Evolutionary conservation across 257 asterid genomes (phyloP).

Genomic region (Apocynum venetum): DNA sequence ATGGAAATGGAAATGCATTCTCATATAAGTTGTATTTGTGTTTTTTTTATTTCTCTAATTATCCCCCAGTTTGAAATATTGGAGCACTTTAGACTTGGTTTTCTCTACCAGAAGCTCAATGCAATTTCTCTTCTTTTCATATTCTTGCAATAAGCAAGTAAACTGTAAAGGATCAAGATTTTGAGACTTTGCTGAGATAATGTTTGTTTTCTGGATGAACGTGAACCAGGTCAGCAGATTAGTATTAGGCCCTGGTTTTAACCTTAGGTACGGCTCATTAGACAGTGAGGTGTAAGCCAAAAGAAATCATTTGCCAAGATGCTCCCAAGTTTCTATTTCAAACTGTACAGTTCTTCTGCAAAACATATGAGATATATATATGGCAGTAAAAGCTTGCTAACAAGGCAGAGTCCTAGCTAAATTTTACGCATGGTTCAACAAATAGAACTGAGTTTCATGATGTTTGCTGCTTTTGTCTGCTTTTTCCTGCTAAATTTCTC

Average conservation of each 20-base stretch:
- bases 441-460: slow-evolving; percentile 13
- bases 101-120: too few relatives aligned
- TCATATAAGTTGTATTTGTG: too few relatives aligned
- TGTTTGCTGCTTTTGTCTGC: slow-evolving; percentile 16
- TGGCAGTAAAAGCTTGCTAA: background rate
- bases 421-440: slow-evolving; percentile 13
- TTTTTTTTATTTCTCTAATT: too few relatives aligned
- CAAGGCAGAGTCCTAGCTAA: slow-evolving; percentile 15
- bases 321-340: background rate
- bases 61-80: too few relatives aligned
- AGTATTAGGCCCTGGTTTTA: background rate
- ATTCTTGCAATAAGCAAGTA: too few relatives aligned
- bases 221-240: background rate
- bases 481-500: slow-evolving; percentile 18
- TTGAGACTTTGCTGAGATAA: too few relatives aligned
- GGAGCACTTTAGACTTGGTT: too few relatives aligned
- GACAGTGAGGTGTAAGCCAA: too few relatives aligned
- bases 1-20: too few relatives aligned
- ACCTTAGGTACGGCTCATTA: too few relatives aligned
- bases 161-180: too few relatives aligned
- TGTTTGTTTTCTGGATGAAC: background rate
- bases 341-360: slow-evolving; percentile 7
- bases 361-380: background rate
- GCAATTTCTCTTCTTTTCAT: too few relatives aligned
- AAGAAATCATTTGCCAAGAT: background rate